phyloP scores from a whole-genome alignment of 345 rosid genomes.

The Hibiscus trionum region DNA sequence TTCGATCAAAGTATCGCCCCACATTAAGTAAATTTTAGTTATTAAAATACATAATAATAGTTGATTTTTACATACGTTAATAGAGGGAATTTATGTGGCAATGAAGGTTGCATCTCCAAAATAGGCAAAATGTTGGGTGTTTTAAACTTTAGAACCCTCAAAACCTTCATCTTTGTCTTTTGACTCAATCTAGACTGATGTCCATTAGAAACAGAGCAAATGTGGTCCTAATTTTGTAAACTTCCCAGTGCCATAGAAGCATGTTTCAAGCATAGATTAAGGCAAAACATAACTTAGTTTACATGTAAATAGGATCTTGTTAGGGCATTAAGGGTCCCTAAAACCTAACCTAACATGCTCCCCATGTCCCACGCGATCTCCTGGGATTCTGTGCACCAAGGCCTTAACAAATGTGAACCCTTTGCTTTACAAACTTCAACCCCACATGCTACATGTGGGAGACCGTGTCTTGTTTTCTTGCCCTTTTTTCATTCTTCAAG shows the following conservation, averaged over 20 bases:
- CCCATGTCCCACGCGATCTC: constrained; percentile 32
- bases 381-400: constrained; percentile 29
- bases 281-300: constrained; percentile 9
- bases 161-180: constrained; percentile 36
- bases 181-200: constrained; percentile 57
- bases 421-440: constrained; percentile 15
- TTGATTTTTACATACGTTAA: constrained; percentile 1
- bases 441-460: constrained; percentile 78
- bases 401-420: constrained; percentile 20
- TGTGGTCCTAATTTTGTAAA: constrained; percentile 15
- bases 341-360: constrained; percentile 12
- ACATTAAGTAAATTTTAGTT: neutral
- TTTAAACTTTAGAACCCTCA: constrained; percentile 22
- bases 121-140: constrained; percentile 18
- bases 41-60: neutral
- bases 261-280: constrained; percentile 14
- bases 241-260: constrained; percentile 15
- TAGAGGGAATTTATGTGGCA: constrained; percentile 25
- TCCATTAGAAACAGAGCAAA: constrained; percentile 33
- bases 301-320: constrained; percentile 41
- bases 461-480: constrained; percentile 50
- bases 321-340: constrained; percentile 15
- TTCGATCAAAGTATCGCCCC: neutral
- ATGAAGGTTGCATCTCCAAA: constrained; percentile 16
- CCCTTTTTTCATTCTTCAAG: constrained; percentile 17